Evolutionary conservation across 106 monocot genomes (phyloP), one percentile per base, ranked within the genome.

Genomic region (Dactylorhiza incarnata): DNA sequence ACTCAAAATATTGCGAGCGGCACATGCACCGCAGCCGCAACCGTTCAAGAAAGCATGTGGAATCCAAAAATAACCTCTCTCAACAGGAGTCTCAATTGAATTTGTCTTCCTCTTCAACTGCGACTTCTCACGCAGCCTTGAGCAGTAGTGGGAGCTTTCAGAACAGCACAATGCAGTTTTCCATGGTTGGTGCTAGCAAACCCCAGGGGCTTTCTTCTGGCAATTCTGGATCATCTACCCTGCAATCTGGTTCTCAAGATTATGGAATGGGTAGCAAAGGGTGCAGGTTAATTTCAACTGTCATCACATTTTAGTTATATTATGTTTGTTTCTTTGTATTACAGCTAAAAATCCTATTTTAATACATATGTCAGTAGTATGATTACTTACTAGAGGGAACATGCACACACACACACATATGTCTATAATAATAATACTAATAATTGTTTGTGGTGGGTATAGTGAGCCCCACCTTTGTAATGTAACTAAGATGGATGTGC

Each of bases 21-120:
- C 88, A 88, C 78, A 86, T 91, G 78, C 88, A 88, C 56, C 81
- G 91, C 7, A 84, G 91, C 73, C 83, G 86, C 63, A 81, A 85
- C 54, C 91, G 91, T 88, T 88, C 91, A 88, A 88, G 91, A 91
- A 87, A 87, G 84, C 87, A 78, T 82, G 87, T 87, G 87, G 84
- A 87, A 86, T 46, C 71, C 49, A 72, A 48, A 26, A 76, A 52
- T 50, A 45, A 50, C 53, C 29, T 76, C 71, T 76, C 56, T 8
- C 76, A 69, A 29, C 76, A 54, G 43, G 69, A 75, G 56, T 75
- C 80, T 15, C 25, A 58, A 4, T 72, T 77, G 12, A 20, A 49
- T 72, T 19, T 69, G 10, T 82, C 82, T 14, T 61, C 82, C 9
- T 72, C 72, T 49, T 72, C 25, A 43, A 77, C 29, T 72, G 17